phyloP scores from a whole-genome alignment of 2,329 filamentous ascomycete genomes.

The Coniochaeta hoffmannii region DNA sequence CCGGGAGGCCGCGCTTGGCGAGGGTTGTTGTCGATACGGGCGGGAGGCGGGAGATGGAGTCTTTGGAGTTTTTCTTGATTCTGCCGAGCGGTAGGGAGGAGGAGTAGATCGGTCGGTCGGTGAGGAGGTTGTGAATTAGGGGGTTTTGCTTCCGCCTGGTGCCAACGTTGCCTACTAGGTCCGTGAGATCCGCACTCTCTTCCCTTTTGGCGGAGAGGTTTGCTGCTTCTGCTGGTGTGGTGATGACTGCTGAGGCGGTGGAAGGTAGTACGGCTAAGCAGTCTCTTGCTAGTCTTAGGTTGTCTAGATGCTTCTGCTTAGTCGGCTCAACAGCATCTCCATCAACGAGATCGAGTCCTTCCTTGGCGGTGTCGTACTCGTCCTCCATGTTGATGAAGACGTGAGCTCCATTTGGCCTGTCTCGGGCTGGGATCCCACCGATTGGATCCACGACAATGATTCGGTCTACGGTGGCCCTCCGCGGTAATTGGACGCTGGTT shows the following conservation, averaged over 20 bases:
- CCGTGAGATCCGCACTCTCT: constrained; percentile 28
- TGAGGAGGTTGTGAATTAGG: constrained; percentile 89
- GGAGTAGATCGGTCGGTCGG: constrained; percentile 87
- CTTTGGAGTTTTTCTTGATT: constrained; percentile 31
- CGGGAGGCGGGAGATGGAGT: constrained; percentile 7
- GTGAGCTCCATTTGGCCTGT: constrained; percentile 57
- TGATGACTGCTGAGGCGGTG: constrained; percentile 80
- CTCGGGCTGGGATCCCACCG: constrained; percentile 70
- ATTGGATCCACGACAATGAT: constrained; percentile 83
- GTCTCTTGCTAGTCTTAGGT: constrained; percentile 64
- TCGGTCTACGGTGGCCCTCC: constrained; percentile 63
- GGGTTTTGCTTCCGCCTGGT: constrained; percentile 63
- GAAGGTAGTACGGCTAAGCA: constrained; percentile 71
- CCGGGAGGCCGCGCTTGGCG: constrained; percentile 82
- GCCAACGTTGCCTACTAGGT: constrained; percentile 43
- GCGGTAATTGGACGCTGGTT: constrained; percentile 27
- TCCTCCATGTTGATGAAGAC: constrained; percentile 92
- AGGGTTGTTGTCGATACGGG: constrained; percentile 58
- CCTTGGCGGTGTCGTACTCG: constrained; percentile 65
- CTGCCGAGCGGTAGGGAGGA: constrained; percentile 77
- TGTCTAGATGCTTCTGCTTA: constrained; percentile 49
- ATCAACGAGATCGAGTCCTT: constrained; percentile 40
- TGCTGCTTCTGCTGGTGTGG: constrained; percentile 78
- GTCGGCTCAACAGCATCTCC: constrained; percentile 11
- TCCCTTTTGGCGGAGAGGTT: constrained; percentile 32